phyloP scores from a whole-genome alignment of 2,329 filamentous ascomycete species.

The Sporothrix globosa region DNA sequence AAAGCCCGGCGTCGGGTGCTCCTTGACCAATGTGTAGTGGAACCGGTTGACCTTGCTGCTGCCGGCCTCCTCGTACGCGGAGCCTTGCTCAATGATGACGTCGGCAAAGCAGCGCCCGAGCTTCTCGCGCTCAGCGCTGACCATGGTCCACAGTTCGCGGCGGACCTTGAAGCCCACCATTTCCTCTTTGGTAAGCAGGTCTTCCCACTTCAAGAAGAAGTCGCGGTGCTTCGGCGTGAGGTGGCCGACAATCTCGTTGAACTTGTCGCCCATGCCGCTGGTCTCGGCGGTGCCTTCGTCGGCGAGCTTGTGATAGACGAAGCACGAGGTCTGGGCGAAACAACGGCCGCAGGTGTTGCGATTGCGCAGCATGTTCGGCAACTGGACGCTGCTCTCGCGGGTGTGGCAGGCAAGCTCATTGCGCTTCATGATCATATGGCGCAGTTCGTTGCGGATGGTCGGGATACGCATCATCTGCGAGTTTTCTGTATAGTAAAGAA shows the following conservation, averaged over 20 bases:
- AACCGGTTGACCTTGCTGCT: conserved; percentile 88
- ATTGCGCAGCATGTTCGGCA: conserved; percentile 85
- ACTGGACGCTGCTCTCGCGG: conserved; percentile 73
- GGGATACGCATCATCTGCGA: conserved; percentile 85
- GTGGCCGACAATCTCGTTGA: conserved; percentile 77
- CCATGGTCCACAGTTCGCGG: conserved; percentile 94
- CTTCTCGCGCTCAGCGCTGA: conserved; percentile 84
- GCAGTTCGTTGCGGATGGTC: conserved; percentile 81
- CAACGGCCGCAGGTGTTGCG: conserved; percentile 82
- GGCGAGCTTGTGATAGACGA: conserved; percentile 88
- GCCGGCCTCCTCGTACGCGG: conserved; percentile 68
- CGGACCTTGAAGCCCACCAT: conserved; percentile 84
- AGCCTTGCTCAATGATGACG: conserved; percentile 79
- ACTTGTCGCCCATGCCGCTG: conserved; percentile 79
- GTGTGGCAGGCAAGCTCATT: conserved; percentile 87
- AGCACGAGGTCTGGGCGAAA: conserved; percentile 88
- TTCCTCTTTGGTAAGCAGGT: conserved; percentile 90
- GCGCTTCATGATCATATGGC: conserved; percentile 95
- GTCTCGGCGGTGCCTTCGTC: conserved; percentile 81
- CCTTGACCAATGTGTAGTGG: conserved; percentile 81
- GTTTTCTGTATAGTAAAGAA: conserved; percentile 93
- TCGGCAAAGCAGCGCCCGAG: conserved; percentile 88
- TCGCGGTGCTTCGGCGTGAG: conserved; percentile 73
- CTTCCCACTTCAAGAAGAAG: conserved; percentile 96
- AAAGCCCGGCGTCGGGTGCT: conserved; percentile 60